These are phyloP conservation scores for Plasmodium billcollinsi DNA, from an alignment of 169 alveolate genomes.

Conservation along the genomic window DNA sequence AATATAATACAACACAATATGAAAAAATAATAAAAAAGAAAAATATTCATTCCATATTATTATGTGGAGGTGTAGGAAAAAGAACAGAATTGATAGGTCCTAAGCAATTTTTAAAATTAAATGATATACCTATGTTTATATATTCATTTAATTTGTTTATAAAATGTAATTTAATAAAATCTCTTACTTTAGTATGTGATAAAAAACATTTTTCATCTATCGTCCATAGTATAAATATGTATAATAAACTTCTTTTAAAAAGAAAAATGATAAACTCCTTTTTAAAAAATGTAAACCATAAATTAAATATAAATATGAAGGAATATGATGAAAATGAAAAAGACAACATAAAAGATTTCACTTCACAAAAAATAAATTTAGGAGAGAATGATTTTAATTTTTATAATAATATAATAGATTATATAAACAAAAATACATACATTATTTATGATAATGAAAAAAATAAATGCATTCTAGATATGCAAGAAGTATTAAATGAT, in stretches of 20 bases:
- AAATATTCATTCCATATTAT: conserved; percentile 59
- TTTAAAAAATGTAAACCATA: neutral
- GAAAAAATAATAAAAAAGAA: conserved; percentile 23
- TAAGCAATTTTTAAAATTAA: conserved; percentile 41
- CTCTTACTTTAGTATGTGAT: conserved; percentile 47
- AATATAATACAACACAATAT: conserved; percentile 16
- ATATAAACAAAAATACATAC: conserved; percentile 16
- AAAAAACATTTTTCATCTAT: conserved; percentile 5
- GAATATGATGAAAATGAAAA: neutral
- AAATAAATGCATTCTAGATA: conserved; percentile 24
- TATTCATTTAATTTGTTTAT: conserved; percentile 62
- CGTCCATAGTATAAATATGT: neutral
- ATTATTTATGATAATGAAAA: conserved; percentile 59
- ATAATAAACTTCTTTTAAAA: conserved; percentile 10
- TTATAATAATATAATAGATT: neutral
- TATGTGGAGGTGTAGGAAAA: conserved; percentile 71
- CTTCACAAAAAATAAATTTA: too few relatives aligned
- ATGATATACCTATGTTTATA: conserved; percentile 45
- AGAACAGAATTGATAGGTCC: conserved; percentile 21
- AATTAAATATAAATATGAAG: neutral
- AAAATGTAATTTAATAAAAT: conserved; percentile 36
- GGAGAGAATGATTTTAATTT: neutral
- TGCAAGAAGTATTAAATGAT: conserved; percentile 40
- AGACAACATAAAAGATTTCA: neutral
- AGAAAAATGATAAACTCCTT: conserved; percentile 16